phyloP scores from a whole-genome alignment of 2,329 filamentous ascomycete species.

The Xylaria sp. region DNA sequence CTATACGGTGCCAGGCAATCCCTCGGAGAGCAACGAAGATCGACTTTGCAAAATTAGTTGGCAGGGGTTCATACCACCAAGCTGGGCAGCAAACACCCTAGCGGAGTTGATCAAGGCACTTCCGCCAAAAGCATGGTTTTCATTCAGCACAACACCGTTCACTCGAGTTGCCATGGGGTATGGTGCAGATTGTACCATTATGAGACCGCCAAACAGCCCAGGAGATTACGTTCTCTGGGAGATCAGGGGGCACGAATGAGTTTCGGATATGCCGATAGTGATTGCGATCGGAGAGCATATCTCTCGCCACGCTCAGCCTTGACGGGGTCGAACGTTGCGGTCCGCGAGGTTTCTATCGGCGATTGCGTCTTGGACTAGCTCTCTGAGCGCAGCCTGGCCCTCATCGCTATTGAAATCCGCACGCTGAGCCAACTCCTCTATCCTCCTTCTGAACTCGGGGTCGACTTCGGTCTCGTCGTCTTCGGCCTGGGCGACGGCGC shows the following conservation, averaged over 20 bases:
- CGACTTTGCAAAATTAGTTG: slow-evolving; percentile 60
- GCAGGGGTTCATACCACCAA: slow-evolving; percentile 62
- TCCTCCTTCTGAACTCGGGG: slow-evolving; percentile 80
- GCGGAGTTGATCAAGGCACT: slow-evolving; percentile 51
- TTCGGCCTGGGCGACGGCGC: slow-evolving; percentile 69
- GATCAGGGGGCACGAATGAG: slow-evolving; percentile 53
- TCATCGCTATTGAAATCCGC: slow-evolving; percentile 83
- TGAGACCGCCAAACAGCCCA: slow-evolving; percentile 55
- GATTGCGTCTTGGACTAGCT: slow-evolving; percentile 81
- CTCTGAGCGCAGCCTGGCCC: slow-evolving; percentile 78
- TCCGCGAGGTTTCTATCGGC: slow-evolving; percentile 67
- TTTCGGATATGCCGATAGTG: neutral
- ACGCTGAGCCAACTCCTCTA: slow-evolving; percentile 84
- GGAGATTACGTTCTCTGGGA: slow-evolving; percentile 68
- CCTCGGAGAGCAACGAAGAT: slow-evolving; percentile 30
- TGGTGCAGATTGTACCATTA: slow-evolving; percentile 57
- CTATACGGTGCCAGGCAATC: slow-evolving; percentile 62
- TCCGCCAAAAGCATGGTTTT: slow-evolving; percentile 59
- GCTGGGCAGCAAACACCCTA: slow-evolving; percentile 57
- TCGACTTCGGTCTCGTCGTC: slow-evolving; percentile 71
- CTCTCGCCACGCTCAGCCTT: slow-evolving; percentile 50
- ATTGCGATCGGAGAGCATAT: neutral
- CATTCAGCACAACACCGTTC: slow-evolving; percentile 59
- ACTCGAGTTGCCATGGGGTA: slow-evolving; percentile 51
- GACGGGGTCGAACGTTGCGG: slow-evolving; percentile 67